These are phyloP conservation scores for Nematodospora anomalae DNA, from an alignment of 1,139 yeast species.

Conservation along the genomic window DNA sequence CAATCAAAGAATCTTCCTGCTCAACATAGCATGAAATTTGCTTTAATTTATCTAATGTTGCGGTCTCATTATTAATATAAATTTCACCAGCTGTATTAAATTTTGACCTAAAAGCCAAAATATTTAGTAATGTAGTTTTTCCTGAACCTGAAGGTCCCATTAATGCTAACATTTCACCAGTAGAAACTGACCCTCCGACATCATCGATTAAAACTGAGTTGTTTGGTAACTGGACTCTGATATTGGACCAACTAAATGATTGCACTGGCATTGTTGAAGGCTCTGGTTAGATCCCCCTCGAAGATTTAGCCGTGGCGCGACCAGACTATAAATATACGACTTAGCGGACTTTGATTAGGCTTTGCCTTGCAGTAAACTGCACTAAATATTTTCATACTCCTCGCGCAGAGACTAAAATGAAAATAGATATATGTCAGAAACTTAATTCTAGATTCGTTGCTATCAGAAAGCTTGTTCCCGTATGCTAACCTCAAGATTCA, in stretches of 20 bases:
- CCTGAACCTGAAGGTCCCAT: constrained; percentile 94
- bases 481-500: too few relatives aligned
- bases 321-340: too few relatives aligned
- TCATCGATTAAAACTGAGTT: constrained; percentile 27
- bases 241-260: constrained; percentile 10
- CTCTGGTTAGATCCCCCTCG: too few relatives aligned
- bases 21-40: constrained; percentile 69
- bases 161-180: constrained; percentile 26
- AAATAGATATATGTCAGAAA: too few relatives aligned
- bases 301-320: too few relatives aligned
- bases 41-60: constrained; percentile 46
- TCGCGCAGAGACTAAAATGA: too few relatives aligned
- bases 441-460: too few relatives aligned
- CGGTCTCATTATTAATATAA: constrained; percentile 23
- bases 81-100: constrained; percentile 21
- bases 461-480: too few relatives aligned
- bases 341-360: too few relatives aligned
- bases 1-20: constrained; percentile 73
- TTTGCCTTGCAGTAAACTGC: too few relatives aligned
- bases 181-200: constrained; percentile 23
- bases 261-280: constrained; percentile 4
- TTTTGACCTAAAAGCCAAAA: constrained; percentile 56
- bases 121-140: constrained; percentile 70
- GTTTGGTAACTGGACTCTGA: constrained; percentile 39
- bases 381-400: too few relatives aligned